Evolutionary conservation across 2,329 filamentous ascomycete species (phyloP), one percentile per base, ranked within the genome.

Genomic region (Diplodia seriata): DNA sequence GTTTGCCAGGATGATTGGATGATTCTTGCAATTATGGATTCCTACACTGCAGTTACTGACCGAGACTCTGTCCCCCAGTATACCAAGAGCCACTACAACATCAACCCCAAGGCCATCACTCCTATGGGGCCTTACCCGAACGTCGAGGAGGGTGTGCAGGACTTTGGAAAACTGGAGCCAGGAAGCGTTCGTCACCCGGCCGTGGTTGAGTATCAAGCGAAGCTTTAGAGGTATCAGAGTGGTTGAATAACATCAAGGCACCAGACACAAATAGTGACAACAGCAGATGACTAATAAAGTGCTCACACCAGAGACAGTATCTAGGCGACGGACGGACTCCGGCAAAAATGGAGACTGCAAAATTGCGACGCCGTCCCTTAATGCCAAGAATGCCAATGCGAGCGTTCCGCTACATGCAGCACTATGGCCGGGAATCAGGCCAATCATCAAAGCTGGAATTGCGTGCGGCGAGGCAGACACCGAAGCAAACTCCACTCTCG

Each of bases 91-190:
- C 87, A 89, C 72, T 72, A 71, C 4, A 84, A 85, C 69, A 85
- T 90, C 69, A 90, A 90, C 71, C 87, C 87, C 1, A 81, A 82
- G 51, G 84, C 82, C 1, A 89, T 90, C 70, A 89, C 87, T n/a
- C 87, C 87, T 0, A 73, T 87, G 70, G 87, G 87, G 0, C 88
- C 87, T 0, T 89, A 81, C 72, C 87, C 87, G 1, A 76, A 87
- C 69, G 81, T 90, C 8, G 85, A 88, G 70, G 75, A 81, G 29
- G 82, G 81, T 83, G 83, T 86, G 70, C 71, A 74, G 11, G 82
- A 87, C 69, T 83, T 84, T 76, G 76, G 73, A 15, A 82, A 81
- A 71, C 63, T 88, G 68, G 77, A 74, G 63, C 77, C 82, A 0
- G 86, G 86, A 0, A 76, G 78, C 20, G 80, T 87, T 1, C 73